Percentiles rank a stretch among this genome's conserved stretches.
phyloP scores from a whole-genome alignment of 176 grass and related monocot genomes.

The Ananas comosus region DNA sequence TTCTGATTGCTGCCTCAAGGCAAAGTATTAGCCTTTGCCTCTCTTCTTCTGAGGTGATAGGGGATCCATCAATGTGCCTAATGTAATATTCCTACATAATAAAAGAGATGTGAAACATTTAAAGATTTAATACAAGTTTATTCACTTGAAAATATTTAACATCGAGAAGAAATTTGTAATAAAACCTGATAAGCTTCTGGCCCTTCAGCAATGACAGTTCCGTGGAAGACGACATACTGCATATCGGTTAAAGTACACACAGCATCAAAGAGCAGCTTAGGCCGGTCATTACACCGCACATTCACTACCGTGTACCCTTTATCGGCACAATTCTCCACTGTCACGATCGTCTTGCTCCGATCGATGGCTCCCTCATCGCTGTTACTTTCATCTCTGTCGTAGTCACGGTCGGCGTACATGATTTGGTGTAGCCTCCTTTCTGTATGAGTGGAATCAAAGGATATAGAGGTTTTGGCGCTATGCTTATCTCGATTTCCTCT shows the following conservation, averaged over 20 bases:
- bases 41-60: constrained; percentile 20
- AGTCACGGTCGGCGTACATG: constrained; percentile 21
- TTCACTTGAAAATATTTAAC: not conserved
- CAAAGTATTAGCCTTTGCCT: constrained; percentile 23
- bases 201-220: constrained; percentile 19
- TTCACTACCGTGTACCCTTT: constrained; percentile 22
- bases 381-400: not conserved
- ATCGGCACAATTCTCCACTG: constrained; percentile 17
- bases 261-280: constrained; percentile 16
- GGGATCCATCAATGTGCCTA: constrained; percentile 15
- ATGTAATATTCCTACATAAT: constrained; percentile 26
- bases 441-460: constrained; percentile 8
- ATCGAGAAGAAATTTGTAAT: not conserved
- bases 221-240: constrained; percentile 28
- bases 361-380: not conserved
- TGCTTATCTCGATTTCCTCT: constrained; percentile 15
- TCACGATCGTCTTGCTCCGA: constrained; percentile 1
- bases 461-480: constrained; percentile 19
- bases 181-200: constrained; percentile 26
- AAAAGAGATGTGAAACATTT: not conserved
- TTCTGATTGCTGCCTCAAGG: constrained; percentile 28
- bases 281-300: constrained; percentile 17
- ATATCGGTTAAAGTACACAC: constrained; percentile 23
- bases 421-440: constrained; percentile 26
- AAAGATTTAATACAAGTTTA: not conserved